Evolutionary conservation across 208 protist genomes (phyloP).

Genomic region (Zelonia costaricensis): DNA sequence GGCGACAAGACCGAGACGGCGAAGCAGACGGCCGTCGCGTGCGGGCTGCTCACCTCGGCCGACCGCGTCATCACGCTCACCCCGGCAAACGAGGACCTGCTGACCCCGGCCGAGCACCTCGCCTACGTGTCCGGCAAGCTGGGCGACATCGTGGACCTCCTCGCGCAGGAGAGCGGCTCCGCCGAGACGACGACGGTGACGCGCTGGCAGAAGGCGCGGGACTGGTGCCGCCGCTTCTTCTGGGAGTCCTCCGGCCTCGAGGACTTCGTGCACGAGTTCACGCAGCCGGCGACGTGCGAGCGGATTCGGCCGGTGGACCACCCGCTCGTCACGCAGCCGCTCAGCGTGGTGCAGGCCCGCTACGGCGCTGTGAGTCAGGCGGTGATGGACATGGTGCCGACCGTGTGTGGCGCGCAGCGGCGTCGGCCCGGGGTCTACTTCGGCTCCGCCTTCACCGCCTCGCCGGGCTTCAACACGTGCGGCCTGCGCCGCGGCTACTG

Average conservation of each 20-base stretch:
- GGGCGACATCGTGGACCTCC: conserved; percentile 25
- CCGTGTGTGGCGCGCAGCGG: conserved; percentile 14
- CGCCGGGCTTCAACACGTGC: conserved; percentile 8
- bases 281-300: conserved; percentile 30
- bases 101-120: conserved; percentile 40
- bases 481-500: conserved; percentile 25
- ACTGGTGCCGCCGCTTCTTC: conserved; percentile 24
- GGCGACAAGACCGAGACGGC: conserved; percentile 98
- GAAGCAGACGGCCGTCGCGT: conserved; percentile 92
- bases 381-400: conserved; percentile 19
- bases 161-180: background rate
- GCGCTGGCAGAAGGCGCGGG: conserved; percentile 22
- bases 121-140: conserved; percentile 33
- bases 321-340: conserved; percentile 27
- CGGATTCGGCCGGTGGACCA: conserved; percentile 45
- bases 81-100: conserved; percentile 28
- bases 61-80: conserved; percentile 51
- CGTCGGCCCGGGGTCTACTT: conserved; percentile 14
- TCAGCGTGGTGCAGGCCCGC: conserved; percentile 16
- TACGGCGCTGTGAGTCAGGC: conserved; percentile 12
- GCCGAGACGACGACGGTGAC: conserved; percentile 3
- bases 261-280: conserved; percentile 67
- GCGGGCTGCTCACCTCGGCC: conserved; percentile 41
- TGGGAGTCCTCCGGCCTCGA: conserved; percentile 49
- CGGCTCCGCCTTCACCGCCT: conserved; percentile 12